phyloP scores from a whole-genome alignment of 2,329 filamentous ascomycete species.

The Penicillium sclerotiorum region DNA sequence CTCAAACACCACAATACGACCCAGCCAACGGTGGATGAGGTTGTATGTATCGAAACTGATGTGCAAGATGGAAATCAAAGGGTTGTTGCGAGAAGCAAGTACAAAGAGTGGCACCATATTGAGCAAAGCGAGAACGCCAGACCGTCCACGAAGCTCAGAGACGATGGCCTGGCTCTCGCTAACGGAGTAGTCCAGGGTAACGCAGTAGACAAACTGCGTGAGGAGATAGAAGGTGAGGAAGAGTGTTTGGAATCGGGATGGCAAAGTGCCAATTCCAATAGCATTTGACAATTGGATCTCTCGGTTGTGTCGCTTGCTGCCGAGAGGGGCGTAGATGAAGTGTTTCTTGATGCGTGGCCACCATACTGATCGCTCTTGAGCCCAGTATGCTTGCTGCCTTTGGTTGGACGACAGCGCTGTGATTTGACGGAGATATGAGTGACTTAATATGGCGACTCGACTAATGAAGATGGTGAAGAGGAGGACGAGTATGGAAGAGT shows the following conservation, averaged over 20 bases:
- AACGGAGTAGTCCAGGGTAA: constrained; percentile 45
- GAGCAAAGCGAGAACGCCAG: constrained; percentile 78
- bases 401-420: constrained; percentile 40
- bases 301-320: constrained; percentile 74
- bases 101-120: constrained; percentile 93
- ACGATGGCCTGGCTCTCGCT: constrained; percentile 59
- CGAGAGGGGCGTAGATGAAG: constrained; percentile 65
- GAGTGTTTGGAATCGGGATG: constrained; percentile 74
- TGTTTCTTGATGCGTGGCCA: constrained; percentile 52
- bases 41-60: constrained; percentile 98
- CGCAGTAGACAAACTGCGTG: constrained; percentile 76
- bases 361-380: constrained; percentile 41
- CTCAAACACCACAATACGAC: constrained; percentile 73
- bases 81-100: constrained; percentile 90
- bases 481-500: constrained; percentile 36
- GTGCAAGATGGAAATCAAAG: constrained; percentile 75
- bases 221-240: constrained; percentile 69
- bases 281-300: constrained; percentile 70
- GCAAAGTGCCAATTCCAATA: constrained; percentile 74
- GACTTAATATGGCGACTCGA: constrained; percentile 47
- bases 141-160: constrained; percentile 82
- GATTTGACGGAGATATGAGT: constrained; percentile 49
- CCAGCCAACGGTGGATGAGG: constrained; percentile 81
- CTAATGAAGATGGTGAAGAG: constrained; percentile 43
- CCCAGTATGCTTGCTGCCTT: constrained; percentile 50